Evolutionary conservation across 73 alveolate species (phyloP), one percentile per base, ranked within the genome.

Genomic region (Durusdinium trenchii): DNA sequence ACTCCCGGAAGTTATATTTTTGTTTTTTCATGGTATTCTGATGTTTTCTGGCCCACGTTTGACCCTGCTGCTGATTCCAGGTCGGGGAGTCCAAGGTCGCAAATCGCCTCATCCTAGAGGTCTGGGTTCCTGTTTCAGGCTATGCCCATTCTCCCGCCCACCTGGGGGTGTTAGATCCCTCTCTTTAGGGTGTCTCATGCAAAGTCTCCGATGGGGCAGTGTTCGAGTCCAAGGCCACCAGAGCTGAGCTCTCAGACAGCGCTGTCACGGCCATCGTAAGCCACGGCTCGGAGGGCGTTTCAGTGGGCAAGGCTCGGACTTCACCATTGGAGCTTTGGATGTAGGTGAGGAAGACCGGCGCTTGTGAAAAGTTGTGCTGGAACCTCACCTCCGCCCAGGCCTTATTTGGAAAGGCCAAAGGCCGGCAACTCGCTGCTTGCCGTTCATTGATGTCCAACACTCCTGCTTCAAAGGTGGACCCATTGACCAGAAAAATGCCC

Each of bases 241-340:
- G 16, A 51, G 35, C 51, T 20, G 52, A 6, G 30, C 10, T 16
- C 51, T 6, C 38, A 51, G 48, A 36, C 52, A n/a, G 36, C 6
- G 6, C 10, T n/a, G 6, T 14, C 43, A 28, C 51, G 3, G 30
- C 14, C 16, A 26, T 6, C 51, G 51, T 38, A 6, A 71, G 38
- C 84, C 84, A 71, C 16, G 84, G 84, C 47, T 36, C 84, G 16
- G 84, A 71, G 38, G 84, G 84, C 52, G 43, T 51, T 36, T 47
- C 35, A n/a, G 52, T n/a, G 7, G 48, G 51, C 48, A 71, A 6
- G 52, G 48, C 51, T n/a, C 84, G 14, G 28, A 4, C 84, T 71
- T 71, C 84, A 32, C 73, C 30, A 67, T 43, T 43, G 81, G 35
- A 43, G 81, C 46, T 26, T 43, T 67, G 81, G 35, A 67, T 67